Evolutionary conservation across 371 early-diverging fungal species (phyloP).

Genomic region (Lichtheimia ramosa): DNA sequence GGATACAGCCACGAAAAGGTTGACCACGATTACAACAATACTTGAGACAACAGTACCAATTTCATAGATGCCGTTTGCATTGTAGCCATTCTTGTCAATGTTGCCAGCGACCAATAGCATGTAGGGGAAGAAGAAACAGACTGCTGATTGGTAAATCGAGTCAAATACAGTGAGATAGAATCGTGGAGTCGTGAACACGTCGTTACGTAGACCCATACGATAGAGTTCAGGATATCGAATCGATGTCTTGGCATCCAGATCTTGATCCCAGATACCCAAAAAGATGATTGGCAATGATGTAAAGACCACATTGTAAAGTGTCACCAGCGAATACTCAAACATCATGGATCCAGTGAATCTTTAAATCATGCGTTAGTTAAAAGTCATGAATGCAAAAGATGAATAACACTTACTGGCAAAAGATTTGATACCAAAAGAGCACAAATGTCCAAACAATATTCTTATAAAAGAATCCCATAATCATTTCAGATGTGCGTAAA

Average conservation of each 20-base stretch:
- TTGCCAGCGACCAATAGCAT: constrained; percentile 49
- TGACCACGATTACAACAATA: constrained; percentile 74
- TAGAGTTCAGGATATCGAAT: constrained; percentile 86
- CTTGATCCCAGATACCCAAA: constrained; percentile 91
- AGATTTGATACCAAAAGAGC: constrained; percentile 82
- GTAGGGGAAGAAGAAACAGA: constrained; percentile 77
- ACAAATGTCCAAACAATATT: constrained; percentile 79
- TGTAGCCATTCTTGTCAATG: constrained; percentile 52
- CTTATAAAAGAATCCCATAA: constrained; percentile 80
- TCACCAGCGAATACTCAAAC: constrained; percentile 81
- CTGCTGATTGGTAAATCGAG: constrained; percentile 85
- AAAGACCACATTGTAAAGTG: constrained; percentile 75
- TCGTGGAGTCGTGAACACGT: constrained; percentile 76
- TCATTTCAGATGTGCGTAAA: constrained; percentile 73
- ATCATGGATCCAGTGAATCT: constrained; percentile 50
- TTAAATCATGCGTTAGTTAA: not conserved
- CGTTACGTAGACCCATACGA: constrained; percentile 80
- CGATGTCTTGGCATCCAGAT: constrained; percentile 72
- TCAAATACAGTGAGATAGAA: constrained; percentile 86
- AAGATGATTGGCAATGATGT: constrained; percentile 71
- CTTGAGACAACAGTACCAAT: constrained; percentile 81
- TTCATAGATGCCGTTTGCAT: constrained; percentile 64
- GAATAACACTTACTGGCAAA: constrained; percentile 56
- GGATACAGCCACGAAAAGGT: constrained; percentile 77
- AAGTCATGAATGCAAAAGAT: not conserved